Evolutionary conservation across 208 protist species (phyloP), one percentile per base, ranked within the genome.

Genomic region (Endotrypanum monterogeii): DNA sequence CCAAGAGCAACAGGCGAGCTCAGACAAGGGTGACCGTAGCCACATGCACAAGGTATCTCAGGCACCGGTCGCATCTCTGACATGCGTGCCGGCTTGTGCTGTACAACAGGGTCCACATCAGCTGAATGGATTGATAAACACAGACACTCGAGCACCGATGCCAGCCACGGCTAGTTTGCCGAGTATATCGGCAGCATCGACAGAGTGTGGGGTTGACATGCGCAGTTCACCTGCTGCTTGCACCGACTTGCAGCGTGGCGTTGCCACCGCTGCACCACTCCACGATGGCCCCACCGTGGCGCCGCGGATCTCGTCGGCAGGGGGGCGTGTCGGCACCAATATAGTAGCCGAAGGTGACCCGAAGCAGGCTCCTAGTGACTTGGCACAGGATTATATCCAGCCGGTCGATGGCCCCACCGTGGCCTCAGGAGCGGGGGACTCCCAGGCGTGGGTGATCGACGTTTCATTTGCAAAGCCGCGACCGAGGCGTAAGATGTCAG

Each of bases 381-480:
- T n/a, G 25, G 12, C 46, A 23, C 44, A 35, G 32, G 18, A 28
- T n/a, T n/a, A 28, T n/a, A 48, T 48, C 44, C 48, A 48, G 11
- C 25, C 12, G 37, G 56, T 50, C 16, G 37, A 48, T 9, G 35
- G 46, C 54, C 2, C 32, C 23, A 28, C 37, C 20, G 23, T 35
- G 39, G 35, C 37, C 18, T 58, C 58, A 18, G 61, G 39, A 20
- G 44, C 4, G 12, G 20, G 46, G 4, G 71, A 76, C n/a, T 62
- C 79, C 1, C 83, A 89, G 67, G 92, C 84, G 41, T 96, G 92
- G 92, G 71, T 78, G 32, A 87, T 96, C 69, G 82, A 93, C 73
- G 93, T 96, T 65, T 79, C 84, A 18, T 20, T 74, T 1, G 67
- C 79, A 61, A 84, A 78, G 28, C 72, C 72, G 50, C 80, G 61